Percentiles rank a stretch among this genome's conserved stretches.
Evolutionary conservation across 768 basidiomycete genomes (phyloP).

Genomic region (Porpolomopsis calyptriformis): DNA sequence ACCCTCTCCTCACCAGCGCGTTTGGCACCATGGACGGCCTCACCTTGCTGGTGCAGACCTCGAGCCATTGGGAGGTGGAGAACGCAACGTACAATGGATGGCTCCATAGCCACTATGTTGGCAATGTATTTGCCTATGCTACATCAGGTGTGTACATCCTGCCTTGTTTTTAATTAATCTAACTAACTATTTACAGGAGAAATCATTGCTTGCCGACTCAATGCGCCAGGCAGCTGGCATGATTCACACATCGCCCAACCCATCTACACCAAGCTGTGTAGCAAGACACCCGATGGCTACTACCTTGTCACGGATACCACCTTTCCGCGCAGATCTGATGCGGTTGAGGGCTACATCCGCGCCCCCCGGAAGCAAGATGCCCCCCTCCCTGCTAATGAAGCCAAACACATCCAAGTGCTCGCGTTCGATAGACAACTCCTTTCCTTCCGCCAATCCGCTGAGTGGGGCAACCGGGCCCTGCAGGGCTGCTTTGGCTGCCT

Average conservation of each 20-base stretch:
- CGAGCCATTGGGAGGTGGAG: conserved; percentile 29
- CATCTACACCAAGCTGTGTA: conserved; percentile 20
- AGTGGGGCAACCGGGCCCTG: conserved; percentile 39
- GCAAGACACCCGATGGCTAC: conserved; percentile 23
- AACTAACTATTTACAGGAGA: too few relatives aligned
- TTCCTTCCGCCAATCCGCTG: conserved; percentile 36
- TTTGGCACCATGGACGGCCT: conserved; percentile 35
- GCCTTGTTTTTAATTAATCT: too few relatives aligned
- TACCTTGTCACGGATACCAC: conserved; percentile 31
- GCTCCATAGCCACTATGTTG: conserved; percentile 30
- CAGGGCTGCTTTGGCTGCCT: conserved; percentile 39
- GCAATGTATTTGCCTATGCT: conserved; percentile 23
- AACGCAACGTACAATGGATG: conserved; percentile 36
- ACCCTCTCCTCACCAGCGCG: conserved; percentile 26
- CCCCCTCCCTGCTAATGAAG: conserved; percentile 10
- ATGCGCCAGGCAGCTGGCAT: conserved; percentile 35
- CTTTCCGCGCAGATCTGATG: conserved; percentile 23
- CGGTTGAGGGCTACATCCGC: conserved; percentile 16
- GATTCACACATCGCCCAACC: conserved; percentile 30
- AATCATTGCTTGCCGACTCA: conserved; percentile 25
- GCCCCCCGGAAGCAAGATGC: conserved; percentile 29
- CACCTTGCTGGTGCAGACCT: conserved; percentile 22
- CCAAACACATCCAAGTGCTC: conserved; percentile 15
- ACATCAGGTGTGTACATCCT: conserved; percentile 14
- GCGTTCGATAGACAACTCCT: conserved; percentile 29